Conservation (phyloP, 139 green algal genomes). For the Chlorella sorokiniana region DNA sequence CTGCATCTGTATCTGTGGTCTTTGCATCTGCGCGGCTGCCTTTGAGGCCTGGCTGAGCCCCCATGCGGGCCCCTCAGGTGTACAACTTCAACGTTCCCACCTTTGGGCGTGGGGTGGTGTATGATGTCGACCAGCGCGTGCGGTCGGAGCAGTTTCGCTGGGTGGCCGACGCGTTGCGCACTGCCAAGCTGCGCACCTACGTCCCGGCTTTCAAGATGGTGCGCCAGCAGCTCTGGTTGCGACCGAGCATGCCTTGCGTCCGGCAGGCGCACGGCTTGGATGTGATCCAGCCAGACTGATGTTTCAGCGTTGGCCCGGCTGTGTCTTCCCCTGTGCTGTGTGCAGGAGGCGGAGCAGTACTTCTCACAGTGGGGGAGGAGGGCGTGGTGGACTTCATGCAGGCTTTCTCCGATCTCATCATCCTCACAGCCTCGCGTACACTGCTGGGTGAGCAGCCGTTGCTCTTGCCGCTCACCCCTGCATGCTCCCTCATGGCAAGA, state of each 20-base stretch:
- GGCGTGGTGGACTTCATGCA: conserved; percentile 92
- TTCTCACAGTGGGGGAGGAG: conserved; percentile 88
- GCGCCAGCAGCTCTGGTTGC: not conserved
- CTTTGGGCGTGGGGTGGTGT: conserved; percentile 97
- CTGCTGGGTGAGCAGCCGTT: conserved; percentile 73
- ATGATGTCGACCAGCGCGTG: conserved; percentile 93
- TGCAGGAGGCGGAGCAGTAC: conserved; percentile 64
- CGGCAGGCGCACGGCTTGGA: no score
- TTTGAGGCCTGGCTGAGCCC: not conserved
- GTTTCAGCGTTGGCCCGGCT: no score
- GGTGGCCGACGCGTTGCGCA: conserved; percentile 93
- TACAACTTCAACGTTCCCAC: conserved; percentile 98
- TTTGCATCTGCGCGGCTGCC: not conserved
- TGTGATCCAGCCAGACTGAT: no score
- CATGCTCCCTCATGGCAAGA: no score
- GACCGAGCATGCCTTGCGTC: not conserved
- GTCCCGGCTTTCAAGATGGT: conserved; percentile 90
- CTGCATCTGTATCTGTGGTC: not conserved
- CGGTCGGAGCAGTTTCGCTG: conserved; percentile 97
- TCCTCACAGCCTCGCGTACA: conserved; percentile 90
- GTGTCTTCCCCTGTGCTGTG: no score
- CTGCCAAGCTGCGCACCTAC: conserved; percentile 85
- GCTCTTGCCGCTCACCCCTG: no score
- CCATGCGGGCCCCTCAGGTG: conserved; percentile 61
- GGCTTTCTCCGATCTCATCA: conserved; percentile 90